Base-by-base conservation (phyloP, 169 alveolate genomes). In the Plasmodium coatneyi region DNA sequence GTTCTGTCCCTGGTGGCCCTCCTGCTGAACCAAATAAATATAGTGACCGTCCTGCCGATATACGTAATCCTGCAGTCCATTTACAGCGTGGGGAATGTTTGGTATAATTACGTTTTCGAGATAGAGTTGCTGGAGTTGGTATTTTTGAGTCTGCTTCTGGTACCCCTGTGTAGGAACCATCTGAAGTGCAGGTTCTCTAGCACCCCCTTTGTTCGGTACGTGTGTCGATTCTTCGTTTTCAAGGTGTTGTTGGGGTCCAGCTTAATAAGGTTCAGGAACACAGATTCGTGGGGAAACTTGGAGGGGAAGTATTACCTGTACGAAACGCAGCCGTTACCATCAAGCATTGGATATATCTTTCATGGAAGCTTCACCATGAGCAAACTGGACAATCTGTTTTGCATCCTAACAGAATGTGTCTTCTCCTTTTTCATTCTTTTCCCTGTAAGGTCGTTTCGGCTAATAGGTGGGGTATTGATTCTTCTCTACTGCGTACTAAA, bases 261-360 rank as follows among this genome's bases (percentile, higher is more conserved):
- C 34, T 72, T 84, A 72, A 84, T 84, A 1, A 5, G 93, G 22
- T 84, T 84, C 28, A 74, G 22, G 28, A 84, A 84, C 60, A 84
- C 54, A 3, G 81, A 84, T 14, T n/a, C 74, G 41, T 84, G 93
- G 93, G 86, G 93, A 0, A n/a, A 34, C 12, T 72, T 84, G 41
- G 78, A 49, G 39, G 93, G 93, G 34, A 84, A 76, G 49, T 84
- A 84, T 76, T 84, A 84, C 16, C 41, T 84, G 16, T 84, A 84
- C 60, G 93, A 84, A 54, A 84, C 93, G 0, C 93, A 84, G 3
- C 93, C 93, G 34, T 34, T 84, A 32, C 93, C 93, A 52, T 49
- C 93, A 30, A 72, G 14, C 7, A 9, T 84, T 1, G 79, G 86
- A 5, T 84, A 84, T 28, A 34, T 74, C 0, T 32, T 84, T 7